Base-by-base conservation (phyloP, 495 filamentous ascomycete genomes). In the Collariella sp. region DNA sequence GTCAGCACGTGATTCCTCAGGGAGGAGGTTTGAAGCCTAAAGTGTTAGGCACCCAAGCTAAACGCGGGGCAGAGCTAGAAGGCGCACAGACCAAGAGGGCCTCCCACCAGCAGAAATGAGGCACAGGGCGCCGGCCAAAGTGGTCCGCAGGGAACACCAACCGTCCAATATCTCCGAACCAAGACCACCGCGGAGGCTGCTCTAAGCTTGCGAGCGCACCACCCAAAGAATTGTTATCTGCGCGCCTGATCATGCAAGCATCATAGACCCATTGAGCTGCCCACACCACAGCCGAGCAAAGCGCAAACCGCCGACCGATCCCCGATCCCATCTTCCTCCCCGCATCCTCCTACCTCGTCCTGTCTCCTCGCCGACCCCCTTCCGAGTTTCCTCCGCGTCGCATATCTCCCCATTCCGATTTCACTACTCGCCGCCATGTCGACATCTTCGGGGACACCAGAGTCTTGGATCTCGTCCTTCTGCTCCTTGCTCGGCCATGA, bases 381-480 rank as follows among this genome's bases (percentile, higher is more conserved):
- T 39, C 10, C 45, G 18, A 5, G 20, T 39, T 33, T 12, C 29
- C 18, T 3, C 10, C 39, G 26, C 5, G 26, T 9, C 4, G 9
- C 9, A 31, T 5, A 12, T 15, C 26, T 20, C 44, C 45, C 26
- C 36, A 19, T 5, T 24, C 47, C 22, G 3, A 34, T 15, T 13
- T 34, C 7, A 9, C 26, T 5, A 52, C 40, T 13, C 33, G 15
- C 23, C 52, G 56, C 10, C 23, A 81, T 81, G 78, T 81, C 78
- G 61, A 82, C 87, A 56, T 91, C 88, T 4, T 91, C 89, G 47
- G 87, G 84, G 54, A 82, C 87, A 3, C 86, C 87, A 60, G 91
- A 95, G 72, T 93, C 88, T 39, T 98, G 93, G 93, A 97, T 98
- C 73, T 85, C 87, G 50, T 91, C 89, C 45, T 98, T 96, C 70